phyloP scores from a whole-genome alignment of 768 basidiomycete genomes.

The Suillus decipiens region DNA sequence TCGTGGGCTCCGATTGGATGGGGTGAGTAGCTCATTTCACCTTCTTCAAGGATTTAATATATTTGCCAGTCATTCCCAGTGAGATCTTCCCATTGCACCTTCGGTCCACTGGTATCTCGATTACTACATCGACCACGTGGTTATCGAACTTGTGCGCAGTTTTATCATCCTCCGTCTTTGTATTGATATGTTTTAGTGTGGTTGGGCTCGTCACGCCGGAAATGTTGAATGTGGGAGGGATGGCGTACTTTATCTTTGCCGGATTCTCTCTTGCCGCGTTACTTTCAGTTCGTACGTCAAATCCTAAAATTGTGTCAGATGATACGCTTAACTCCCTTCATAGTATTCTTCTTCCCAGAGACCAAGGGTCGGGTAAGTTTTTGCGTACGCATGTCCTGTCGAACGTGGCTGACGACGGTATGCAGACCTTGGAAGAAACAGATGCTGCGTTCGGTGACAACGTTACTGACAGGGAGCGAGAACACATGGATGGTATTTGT shows the following conservation, averaged over 20 bases:
- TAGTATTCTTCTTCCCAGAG: constrained; percentile 33
- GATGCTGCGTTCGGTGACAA: constrained; percentile 34
- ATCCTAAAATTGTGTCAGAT: neutral
- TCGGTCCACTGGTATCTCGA: constrained; percentile 42
- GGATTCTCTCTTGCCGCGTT: constrained; percentile 34
- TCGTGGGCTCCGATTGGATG: constrained; percentile 37
- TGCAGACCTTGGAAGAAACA: constrained; percentile 37
- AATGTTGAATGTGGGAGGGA: constrained; percentile 46
- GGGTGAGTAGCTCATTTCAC: constrained; percentile 16
- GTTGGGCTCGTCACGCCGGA: constrained; percentile 33
- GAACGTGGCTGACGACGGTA: neutral
- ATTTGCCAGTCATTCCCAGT: constrained; percentile 38
- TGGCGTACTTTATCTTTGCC: constrained; percentile 37
- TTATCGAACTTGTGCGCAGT: constrained; percentile 44
- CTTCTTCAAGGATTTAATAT: constrained; percentile 9
- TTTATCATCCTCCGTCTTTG: neutral
- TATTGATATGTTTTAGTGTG: constrained; percentile 20
- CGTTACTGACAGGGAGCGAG: constrained; percentile 26
- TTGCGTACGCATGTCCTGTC: neutral
- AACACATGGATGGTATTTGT: constrained; percentile 32
- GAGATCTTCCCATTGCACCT: constrained; percentile 44
- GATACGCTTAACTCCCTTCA: neutral
- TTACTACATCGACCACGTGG: constrained; percentile 45
- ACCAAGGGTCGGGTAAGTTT: constrained; percentile 44
- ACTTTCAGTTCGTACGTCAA: constrained; percentile 29